Evolutionary conservation across 106 monocot species (phyloP), one percentile per base, ranked within the genome.

Genomic region (Triglochin maritima): DNA sequence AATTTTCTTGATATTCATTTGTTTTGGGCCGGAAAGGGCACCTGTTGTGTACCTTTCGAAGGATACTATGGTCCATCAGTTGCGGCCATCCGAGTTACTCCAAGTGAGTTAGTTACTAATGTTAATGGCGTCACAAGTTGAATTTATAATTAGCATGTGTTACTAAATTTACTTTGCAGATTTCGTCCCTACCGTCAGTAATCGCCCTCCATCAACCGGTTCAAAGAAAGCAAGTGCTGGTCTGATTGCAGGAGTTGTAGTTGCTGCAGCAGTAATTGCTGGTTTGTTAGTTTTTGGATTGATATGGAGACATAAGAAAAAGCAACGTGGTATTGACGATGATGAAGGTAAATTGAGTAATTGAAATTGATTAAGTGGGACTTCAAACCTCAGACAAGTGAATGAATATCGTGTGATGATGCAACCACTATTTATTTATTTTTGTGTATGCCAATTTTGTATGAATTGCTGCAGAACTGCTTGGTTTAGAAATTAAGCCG

Each of bases 11-110:
- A 74, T 41, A 57, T 74, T 57, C 74, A 74, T 56, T 65, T 73
- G 53, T 73, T 73, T 64, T 73, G 73, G 73, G 73, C 73, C 44
- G 73, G 73, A 46, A 74, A 66, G 64, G 73, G 73, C 3, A 74
- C 74, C 5, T 58, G 65, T 47, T 59, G 74, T 12, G 66, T 66
- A 65, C 74, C 74, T 11, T 65, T 47, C 46, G 48, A 43, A 1
- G 74, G 74, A 56, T 74, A 65, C 74, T 74, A 74, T 49, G 74
- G 74, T 29, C 57, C 74, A 49, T 64, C 74, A 29, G 29, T 74
- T 46, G 65, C 74, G 8, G 59, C 65, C 16, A 74, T 74, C 41
- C 57, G 74, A 47, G 65, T 66, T 2, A 48, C 65, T 17, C 65
- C 74, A 16, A 74, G 64, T 74, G 58, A 7, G 55, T 13, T 6